Evolutionary conservation across 2,329 filamentous ascomycete species (phyloP).

Genomic region (Fusarium chuoi): DNA sequence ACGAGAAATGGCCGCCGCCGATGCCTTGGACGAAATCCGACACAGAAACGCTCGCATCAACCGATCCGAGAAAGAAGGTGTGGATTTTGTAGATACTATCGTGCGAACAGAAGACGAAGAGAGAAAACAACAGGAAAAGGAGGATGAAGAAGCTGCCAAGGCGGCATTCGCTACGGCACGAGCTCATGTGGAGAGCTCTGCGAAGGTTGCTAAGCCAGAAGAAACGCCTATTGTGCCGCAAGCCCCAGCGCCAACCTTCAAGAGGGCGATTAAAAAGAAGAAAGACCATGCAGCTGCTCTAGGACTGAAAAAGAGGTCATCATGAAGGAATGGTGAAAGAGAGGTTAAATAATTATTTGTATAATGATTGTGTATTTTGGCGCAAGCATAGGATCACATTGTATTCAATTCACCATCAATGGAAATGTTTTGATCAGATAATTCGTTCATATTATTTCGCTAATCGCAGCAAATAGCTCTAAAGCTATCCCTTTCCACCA

Average conservation of each 20-base stretch:
- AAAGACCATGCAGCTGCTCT: constrained; percentile 79
- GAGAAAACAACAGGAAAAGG: constrained; percentile 73
- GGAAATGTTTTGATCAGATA: background rate
- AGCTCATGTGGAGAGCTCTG: constrained; percentile 63
- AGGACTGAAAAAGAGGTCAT: constrained; percentile 89
- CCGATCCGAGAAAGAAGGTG: constrained; percentile 74
- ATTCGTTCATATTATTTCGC: constrained; percentile 26
- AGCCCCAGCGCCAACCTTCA: constrained; percentile 62
- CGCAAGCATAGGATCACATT: background rate
- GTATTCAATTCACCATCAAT: background rate
- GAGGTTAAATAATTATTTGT: rapidly evolving
- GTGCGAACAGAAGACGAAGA: constrained; percentile 68
- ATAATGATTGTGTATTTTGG: background rate
- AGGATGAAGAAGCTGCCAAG: constrained; percentile 84
- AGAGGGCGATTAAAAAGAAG: constrained; percentile 84
- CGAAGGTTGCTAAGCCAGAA: constrained; percentile 55
- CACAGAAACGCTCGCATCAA: constrained; percentile 91
- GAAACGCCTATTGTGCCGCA: background rate
- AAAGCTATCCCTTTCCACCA: background rate
- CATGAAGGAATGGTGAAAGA: constrained; percentile 37
- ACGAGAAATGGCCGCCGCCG: constrained; percentile 94
- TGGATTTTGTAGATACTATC: constrained; percentile 67
- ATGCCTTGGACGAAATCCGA: constrained; percentile 93
- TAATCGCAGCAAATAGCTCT: background rate
- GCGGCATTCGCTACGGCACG: constrained; percentile 77